Conservation (phyloP, 805 yeast genomes). For the Peterozyma xylosa region DNA sequence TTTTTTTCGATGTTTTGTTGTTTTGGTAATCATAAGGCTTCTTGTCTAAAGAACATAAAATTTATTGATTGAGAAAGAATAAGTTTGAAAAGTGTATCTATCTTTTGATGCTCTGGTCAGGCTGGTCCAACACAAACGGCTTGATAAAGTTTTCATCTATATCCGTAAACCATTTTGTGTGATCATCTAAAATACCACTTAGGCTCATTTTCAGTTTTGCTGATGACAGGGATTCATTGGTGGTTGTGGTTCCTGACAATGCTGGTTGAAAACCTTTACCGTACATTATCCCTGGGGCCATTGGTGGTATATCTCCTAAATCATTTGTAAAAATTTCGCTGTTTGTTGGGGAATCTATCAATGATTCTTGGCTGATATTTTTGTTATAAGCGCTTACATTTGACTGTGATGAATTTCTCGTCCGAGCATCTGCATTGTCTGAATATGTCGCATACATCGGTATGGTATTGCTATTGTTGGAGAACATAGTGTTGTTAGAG, state of each 20-base stretch:
- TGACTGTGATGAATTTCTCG: slow-evolving; percentile 22
- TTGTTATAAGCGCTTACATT: slow-evolving; percentile 5
- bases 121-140: slow-evolving; percentile 72
- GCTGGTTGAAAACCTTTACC: slow-evolving; percentile 2
- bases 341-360: slow-evolving; percentile 13
- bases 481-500: slow-evolving; percentile 1
- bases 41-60: too few relatives aligned
- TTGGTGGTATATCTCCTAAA: slow-evolving; percentile 27
- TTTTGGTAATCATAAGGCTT: too few relatives aligned
- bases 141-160: slow-evolving; percentile 92
- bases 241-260: slow-evolving; percentile 2
- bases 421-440: slow-evolving; percentile 8
- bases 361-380: slow-evolving; percentile 14
- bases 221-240: slow-evolving; percentile 8
- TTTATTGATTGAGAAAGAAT: too few relatives aligned
- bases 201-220: slow-evolving; percentile 12
- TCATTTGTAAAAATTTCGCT: slow-evolving; percentile 24
- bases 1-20: too few relatives aligned
- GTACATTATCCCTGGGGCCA: not conserved
- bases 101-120: too few relatives aligned
- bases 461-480: slow-evolving; percentile 12
- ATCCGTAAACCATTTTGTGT: slow-evolving; percentile 84
- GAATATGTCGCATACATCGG: slow-evolving; percentile 12
- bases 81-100: too few relatives aligned
- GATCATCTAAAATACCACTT: slow-evolving; percentile 47